Base-by-base conservation (phyloP, 306 rosid genomes). In the Quercus dentata region DNA sequence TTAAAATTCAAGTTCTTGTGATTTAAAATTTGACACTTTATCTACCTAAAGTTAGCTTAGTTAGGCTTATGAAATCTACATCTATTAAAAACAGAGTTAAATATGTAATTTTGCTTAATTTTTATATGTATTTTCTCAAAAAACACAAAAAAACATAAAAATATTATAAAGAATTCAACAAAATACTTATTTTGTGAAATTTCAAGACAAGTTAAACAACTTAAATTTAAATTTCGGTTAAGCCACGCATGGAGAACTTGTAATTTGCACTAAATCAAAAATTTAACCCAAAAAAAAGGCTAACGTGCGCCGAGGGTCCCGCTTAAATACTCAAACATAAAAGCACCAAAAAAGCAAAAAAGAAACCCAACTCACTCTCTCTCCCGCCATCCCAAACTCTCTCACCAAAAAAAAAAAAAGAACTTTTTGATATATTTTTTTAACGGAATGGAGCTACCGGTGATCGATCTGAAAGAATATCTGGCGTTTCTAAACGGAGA, bases 381-480 rank as follows among this genome's bases (percentile, higher is more conserved):
- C 83, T 80, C 83, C 83, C 83, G 83, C 75, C 83, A 65, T 67
- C 57, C 4, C 75, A 18, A 20, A 49, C 72, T 52, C 63, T 63
- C 23, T 31, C 35, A 56, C 6, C 14, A 9, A 12, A 20, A n/a
- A 11, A 20, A 58, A 57, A 20, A 20, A 56, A 20, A 23, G 11
- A 5, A 11, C 6, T 0, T 11, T 19, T 15, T 56, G 18, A 15
- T 62, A 31, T 46, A 35, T 5, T 21, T 18, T 27, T 3, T n/a
- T 1, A 23, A n/a, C 35, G 33, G 27, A 12, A 91, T 94, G 98
- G 94, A 91, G 59, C 83, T 95, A 1, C 88, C 98, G 3, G 94
- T 95, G 30, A 80, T 95, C 31, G 94, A 95, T 91, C 89, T 95
- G 58, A 76, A 89, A 30, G 79, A 82, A 0, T 95, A 84, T 59